phyloP scores from a whole-genome alignment of 208 protist genomes.

The Trypanosoma theileri region DNA sequence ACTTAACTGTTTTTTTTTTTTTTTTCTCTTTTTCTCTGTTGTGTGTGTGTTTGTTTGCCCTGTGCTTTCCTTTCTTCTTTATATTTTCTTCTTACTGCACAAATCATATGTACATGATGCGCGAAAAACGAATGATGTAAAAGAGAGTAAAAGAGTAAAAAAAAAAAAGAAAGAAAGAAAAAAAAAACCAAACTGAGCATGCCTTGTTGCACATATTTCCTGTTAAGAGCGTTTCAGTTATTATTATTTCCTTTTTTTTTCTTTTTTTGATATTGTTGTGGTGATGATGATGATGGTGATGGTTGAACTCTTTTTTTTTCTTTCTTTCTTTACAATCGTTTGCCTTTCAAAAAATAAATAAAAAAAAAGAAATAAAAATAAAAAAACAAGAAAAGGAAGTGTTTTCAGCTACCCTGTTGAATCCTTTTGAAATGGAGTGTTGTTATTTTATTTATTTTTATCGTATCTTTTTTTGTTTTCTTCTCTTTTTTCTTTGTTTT shows the following conservation, averaged over 20 bases:
- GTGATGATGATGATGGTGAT: no score
- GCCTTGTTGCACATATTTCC: no score
- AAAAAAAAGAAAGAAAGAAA: neutral
- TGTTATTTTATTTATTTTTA: constrained; percentile 1
- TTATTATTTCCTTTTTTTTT: no score
- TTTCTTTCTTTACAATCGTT: constrained; percentile 14
- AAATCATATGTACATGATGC: neutral
- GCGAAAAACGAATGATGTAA: neutral
- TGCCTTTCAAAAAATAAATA: constrained; percentile 1
- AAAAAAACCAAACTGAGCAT: neutral
- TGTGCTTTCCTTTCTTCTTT: neutral
- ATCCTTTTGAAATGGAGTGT: no score
- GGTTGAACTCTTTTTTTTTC: neutral
- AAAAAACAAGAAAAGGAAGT: neutral
- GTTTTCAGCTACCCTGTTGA: no score
- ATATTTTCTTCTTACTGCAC: neutral
- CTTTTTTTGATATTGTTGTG: neutral
- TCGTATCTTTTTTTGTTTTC: neutral
- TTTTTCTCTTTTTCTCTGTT: neutral
- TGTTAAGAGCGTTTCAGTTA: no score
- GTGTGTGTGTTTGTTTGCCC: neutral
- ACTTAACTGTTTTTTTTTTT: no score
- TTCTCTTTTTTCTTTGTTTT: no score
- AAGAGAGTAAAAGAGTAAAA: neutral
- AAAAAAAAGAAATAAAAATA: constrained; percentile 16